Conservation (phyloP, 129 eudicot species). For the Artemisia tridentata region DNA sequence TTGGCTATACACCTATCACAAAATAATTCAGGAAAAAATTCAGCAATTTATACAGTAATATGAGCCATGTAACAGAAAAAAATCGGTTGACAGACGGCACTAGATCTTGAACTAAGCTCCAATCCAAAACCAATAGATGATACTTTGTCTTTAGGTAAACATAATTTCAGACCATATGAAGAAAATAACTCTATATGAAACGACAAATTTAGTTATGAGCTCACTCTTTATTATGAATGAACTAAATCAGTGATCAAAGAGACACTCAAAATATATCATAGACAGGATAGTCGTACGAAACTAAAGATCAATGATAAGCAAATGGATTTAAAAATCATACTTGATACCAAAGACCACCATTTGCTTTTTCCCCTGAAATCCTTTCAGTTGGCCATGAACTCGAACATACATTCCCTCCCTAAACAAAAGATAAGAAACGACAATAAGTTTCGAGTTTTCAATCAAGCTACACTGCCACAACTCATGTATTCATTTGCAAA, state of each 20-base stretch:
- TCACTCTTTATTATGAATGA: too few species aligned
- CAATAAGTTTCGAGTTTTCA: conserved; percentile 6
- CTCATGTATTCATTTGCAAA: not conserved
- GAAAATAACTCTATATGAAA: too few species aligned
- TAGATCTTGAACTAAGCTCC: conserved; percentile 9
- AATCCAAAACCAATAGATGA: not conserved
- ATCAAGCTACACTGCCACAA: not conserved
- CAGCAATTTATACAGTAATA: not conserved
- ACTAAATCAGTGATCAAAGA: too few species aligned
- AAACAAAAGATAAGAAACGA: not conserved
- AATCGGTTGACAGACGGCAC: not conserved
- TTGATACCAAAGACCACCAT: conserved; percentile 68
- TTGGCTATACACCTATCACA: conserved; percentile 9
- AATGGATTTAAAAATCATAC: conserved; percentile 32
- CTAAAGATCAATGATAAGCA: conserved; percentile 9
- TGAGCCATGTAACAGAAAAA: not conserved
- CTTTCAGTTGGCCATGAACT: conserved; percentile 79
- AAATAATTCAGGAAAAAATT: not conserved
- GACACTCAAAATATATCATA: not conserved
- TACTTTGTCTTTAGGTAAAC: too few species aligned
- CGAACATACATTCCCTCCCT: conserved; percentile 85
- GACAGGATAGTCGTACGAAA: not conserved
- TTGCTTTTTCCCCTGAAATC: conserved; percentile 84
- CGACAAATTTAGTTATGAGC: too few species aligned
- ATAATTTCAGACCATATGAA: too few species aligned